These are phyloP conservation scores for Ganoderma boninense DNA, from an alignment of 1,284 basidiomycete genomes.

Conservation along the genomic window DNA sequence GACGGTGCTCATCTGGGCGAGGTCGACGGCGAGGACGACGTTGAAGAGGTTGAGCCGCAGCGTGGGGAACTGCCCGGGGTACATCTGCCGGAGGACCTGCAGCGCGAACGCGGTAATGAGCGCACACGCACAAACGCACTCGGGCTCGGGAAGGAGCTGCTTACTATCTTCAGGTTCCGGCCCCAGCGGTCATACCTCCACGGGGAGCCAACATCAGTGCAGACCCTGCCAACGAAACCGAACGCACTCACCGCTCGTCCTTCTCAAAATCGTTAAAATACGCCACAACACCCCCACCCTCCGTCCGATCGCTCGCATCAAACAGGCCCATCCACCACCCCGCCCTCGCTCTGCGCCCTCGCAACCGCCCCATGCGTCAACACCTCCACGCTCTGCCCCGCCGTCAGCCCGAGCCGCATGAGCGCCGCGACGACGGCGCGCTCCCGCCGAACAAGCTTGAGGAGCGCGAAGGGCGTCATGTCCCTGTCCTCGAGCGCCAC, in stretches of 20 bases:
- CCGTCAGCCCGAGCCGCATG: constrained; percentile 65
- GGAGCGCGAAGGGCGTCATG: constrained; percentile 74
- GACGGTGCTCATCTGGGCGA: constrained; percentile 68
- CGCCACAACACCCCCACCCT: constrained; percentile 77
- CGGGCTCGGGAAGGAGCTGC: constrained; percentile 28
- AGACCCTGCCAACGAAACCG: no score
- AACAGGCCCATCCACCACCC: constrained; percentile 79
- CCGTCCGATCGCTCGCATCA: constrained; percentile 88
- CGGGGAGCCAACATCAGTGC: neutral
- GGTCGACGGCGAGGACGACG: constrained; percentile 80
- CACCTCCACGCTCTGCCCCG: constrained; percentile 73
- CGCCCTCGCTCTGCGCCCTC: constrained; percentile 55
- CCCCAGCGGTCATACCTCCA: constrained; percentile 64
- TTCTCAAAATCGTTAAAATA: constrained; percentile 95
- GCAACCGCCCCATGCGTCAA: constrained; percentile 71
- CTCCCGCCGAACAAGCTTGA: constrained; percentile 80
- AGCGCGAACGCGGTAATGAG: neutral
- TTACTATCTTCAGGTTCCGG: constrained; percentile 57
- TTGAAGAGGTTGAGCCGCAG: constrained; percentile 84
- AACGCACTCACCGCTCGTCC: constrained; percentile 65
- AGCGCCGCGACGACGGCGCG: constrained; percentile 71
- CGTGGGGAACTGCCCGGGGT: constrained; percentile 80
- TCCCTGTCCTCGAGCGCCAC: constrained; percentile 67
- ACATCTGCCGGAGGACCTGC: constrained; percentile 76
- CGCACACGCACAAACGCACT: neutral